Evolutionary conservation across 345 rosid species (phyloP).

Genomic region (Eucalyptus coolabah): DNA sequence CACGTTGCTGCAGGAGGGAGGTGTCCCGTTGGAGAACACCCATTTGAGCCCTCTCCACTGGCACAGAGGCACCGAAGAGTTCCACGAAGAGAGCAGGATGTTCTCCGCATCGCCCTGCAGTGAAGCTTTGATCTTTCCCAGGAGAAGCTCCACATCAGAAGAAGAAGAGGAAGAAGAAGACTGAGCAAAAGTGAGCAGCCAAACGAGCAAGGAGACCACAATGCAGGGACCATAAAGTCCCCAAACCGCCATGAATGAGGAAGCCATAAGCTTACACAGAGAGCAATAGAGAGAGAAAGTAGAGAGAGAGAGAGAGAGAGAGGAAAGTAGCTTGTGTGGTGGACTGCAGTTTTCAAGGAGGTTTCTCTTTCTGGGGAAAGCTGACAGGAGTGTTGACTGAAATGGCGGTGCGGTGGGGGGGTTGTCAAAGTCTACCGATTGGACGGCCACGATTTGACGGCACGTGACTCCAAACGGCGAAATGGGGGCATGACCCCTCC

Average conservation of each 20-base stretch:
- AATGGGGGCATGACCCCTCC: background rate
- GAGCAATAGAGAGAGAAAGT: background rate
- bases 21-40: constrained; percentile 19
- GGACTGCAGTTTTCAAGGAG: constrained; percentile 13
- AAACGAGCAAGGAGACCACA: constrained; percentile 11
- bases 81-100: constrained; percentile 88
- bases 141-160: constrained; percentile 63
- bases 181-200: background rate
- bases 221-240: constrained; percentile 22
- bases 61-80: constrained; percentile 75
- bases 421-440: constrained; percentile 8
- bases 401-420: background rate
- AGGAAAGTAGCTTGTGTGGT: background rate
- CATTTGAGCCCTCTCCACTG: constrained; percentile 99
- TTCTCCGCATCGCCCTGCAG: constrained; percentile 75
- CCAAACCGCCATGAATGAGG: constrained; percentile 34
- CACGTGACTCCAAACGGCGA: background rate
- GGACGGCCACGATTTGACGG: constrained; percentile 30
- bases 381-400: constrained; percentile 42
- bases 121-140: constrained; percentile 60
- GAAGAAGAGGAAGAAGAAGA: constrained; percentile 26
- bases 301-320: background rate
- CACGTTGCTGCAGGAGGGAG: constrained; percentile 46
- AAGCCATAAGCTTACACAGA: background rate
- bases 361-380: constrained; percentile 23